phyloP scores from a whole-genome alignment of 2,329 filamentous ascomycete genomes.

The Aciculosporium take region DNA sequence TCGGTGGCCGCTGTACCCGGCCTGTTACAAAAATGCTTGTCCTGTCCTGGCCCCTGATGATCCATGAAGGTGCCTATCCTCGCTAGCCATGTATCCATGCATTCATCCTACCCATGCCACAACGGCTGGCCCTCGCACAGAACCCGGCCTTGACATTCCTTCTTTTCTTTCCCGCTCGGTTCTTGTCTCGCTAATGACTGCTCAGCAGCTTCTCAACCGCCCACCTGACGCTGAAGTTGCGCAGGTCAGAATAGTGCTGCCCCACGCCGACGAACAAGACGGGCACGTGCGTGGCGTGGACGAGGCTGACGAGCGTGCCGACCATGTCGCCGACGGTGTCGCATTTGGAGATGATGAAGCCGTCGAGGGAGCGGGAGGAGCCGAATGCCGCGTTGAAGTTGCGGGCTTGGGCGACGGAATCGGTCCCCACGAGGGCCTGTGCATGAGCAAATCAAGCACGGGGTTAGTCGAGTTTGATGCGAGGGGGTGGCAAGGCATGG shows the following conservation, averaged over 20 bases:
- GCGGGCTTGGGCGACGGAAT: slow-evolving; percentile 85
- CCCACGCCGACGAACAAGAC: slow-evolving; percentile 78
- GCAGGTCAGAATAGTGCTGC: slow-evolving; percentile 54
- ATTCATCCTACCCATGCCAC: too few species aligned
- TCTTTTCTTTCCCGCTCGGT: too few species aligned
- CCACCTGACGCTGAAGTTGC: slow-evolving; percentile 57
- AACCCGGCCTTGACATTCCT: too few species aligned
- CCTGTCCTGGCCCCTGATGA: too few species aligned
- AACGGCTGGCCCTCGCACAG: too few species aligned
- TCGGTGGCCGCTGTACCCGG: too few species aligned
- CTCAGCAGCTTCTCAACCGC: slow-evolving; percentile 52
- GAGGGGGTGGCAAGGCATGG: background rate
- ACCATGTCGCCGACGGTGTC: slow-evolving; percentile 99
- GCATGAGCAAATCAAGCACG: background rate
- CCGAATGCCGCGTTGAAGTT: slow-evolving; percentile 96
- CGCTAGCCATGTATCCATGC: too few species aligned
- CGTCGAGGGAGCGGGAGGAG: slow-evolving; percentile 64
- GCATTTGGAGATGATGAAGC: slow-evolving; percentile 97
- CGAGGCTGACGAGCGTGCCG: slow-evolving; percentile 85
- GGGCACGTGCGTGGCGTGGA: slow-evolving; percentile 92
- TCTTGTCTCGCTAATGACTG: slow-evolving; percentile 28
- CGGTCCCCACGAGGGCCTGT: slow-evolving; percentile 79
- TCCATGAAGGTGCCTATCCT: too few species aligned
- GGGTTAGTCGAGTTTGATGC: background rate
- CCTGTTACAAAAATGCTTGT: too few species aligned